phyloP scores from a whole-genome alignment of 768 basidiomycete species.

The Russula foetens region DNA sequence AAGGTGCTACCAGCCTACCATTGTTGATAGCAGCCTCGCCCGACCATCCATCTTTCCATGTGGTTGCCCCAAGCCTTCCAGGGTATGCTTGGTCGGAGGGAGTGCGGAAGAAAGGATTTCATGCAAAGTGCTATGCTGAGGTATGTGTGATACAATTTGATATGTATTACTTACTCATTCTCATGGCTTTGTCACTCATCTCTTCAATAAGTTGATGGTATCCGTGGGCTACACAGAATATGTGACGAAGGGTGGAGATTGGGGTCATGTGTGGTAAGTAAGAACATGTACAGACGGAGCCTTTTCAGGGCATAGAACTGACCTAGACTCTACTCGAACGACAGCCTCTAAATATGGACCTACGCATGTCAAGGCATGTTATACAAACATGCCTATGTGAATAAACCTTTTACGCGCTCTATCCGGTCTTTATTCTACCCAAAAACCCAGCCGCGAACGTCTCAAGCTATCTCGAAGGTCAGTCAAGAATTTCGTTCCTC shows the following conservation, averaged over 20 bases:
- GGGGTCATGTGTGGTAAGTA: conserved; percentile 29
- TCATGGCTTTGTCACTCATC: background rate
- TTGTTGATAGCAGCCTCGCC: too few species aligned
- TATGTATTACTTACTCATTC: too few species aligned
- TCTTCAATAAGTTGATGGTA: background rate
- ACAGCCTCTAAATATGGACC: background rate
- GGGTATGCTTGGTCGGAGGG: conserved; percentile 26
- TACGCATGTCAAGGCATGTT: background rate
- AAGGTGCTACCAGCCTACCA: conserved; percentile 25
- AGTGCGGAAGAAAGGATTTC: too few species aligned
- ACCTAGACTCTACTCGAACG: background rate
- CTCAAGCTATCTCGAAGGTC: too few species aligned
- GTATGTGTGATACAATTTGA: conserved; percentile 23
- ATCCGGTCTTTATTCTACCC: too few species aligned
- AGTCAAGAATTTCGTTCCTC: too few species aligned
- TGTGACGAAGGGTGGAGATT: conserved; percentile 4
- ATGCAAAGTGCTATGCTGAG: conserved; percentile 24
- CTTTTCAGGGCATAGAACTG: too few species aligned
- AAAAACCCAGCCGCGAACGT: too few species aligned
- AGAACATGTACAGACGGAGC: too few species aligned
- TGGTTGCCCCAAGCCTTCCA: conserved; percentile 24
- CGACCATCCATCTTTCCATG: too few species aligned
- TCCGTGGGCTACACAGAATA: background rate
- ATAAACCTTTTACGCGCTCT: too few species aligned
- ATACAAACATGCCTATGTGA: background rate